Percentiles rank a stretch among this genome's conserved stretches.
Evolutionary conservation across 768 basidiomycete species (phyloP).

Genomic region (Podaxis sp.): DNA sequence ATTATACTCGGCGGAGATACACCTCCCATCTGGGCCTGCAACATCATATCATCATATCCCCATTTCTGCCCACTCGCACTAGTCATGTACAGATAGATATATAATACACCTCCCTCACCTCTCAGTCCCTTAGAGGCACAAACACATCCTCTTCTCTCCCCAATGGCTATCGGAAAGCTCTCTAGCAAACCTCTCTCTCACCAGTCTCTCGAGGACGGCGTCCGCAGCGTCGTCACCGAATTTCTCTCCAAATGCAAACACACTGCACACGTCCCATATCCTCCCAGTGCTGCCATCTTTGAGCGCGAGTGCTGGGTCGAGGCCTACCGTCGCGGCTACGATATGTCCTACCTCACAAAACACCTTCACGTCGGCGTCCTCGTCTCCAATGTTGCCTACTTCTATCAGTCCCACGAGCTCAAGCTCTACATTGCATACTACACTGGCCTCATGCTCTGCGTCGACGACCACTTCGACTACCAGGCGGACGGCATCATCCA

Average conservation of each 20-base stretch:
- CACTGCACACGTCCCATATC: constrained; percentile 2
- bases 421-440: constrained; percentile 13
- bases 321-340: constrained; percentile 11
- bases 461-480: constrained; percentile 9
- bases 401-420: constrained; percentile 8
- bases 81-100: neutral
- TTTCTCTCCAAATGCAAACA: constrained; percentile 8
- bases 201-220: constrained; percentile 7
- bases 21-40: neutral
- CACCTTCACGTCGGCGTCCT: constrained; percentile 10
- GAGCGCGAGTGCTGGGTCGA: constrained; percentile 11
- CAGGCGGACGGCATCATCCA: constrained; percentile 8
- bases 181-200: neutral
- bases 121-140: neutral
- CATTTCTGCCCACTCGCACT: neutral
- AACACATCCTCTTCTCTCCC: neutral
- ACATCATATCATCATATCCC: neutral
- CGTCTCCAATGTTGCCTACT: constrained; percentile 11
- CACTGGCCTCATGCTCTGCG: constrained; percentile 9
- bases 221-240: constrained; percentile 9
- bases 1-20: constrained; percentile 2
- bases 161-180: constrained; percentile 8
- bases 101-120: neutral
- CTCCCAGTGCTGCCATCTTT: constrained; percentile 2
- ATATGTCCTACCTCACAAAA: constrained; percentile 6